Evolutionary conservation across 345 rosid species (phyloP).

Genomic region (Eucalyptus polybractea): DNA sequence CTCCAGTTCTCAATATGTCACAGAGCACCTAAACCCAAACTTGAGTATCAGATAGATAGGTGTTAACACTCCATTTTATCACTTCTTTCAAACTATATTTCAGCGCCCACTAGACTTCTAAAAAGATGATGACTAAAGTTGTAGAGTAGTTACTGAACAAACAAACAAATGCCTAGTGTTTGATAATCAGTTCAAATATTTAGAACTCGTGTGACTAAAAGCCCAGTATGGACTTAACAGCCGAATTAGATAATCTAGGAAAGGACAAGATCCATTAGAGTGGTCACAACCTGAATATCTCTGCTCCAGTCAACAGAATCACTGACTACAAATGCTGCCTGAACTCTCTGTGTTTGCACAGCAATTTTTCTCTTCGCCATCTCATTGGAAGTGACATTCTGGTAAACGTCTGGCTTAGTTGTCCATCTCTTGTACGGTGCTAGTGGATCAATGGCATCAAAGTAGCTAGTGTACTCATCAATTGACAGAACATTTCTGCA

Average conservation of each 20-base stretch:
- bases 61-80: neutral
- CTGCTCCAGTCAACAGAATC: slow-evolving; percentile 94
- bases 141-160: neutral
- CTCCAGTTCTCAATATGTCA: slow-evolving; percentile 80
- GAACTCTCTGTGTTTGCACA: slow-evolving; percentile 40
- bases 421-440: slow-evolving; percentile 58
- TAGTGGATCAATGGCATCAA: slow-evolving; percentile 76
- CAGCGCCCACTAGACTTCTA: neutral
- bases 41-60: neutral
- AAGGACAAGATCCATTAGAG: neutral
- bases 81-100: neutral
- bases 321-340: slow-evolving; percentile 81
- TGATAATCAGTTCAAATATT: neutral
- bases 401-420: slow-evolving; percentile 5
- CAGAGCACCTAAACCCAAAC: slow-evolving; percentile 57
- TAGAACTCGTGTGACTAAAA: neutral
- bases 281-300: slow-evolving; percentile 57
- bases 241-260: neutral
- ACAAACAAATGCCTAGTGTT: neutral
- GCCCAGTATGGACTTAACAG: neutral
- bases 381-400: neutral
- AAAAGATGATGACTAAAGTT: neutral
- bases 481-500: slow-evolving; percentile 78
- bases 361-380: neutral
- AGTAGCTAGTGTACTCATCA: slow-evolving; percentile 69